Percentiles rank a stretch among this genome's conserved stretches.
These are phyloP conservation scores for Mortierella hygrophila DNA, from an alignment of 192 early-diverging fungal genomes.

Conservation along the genomic window DNA sequence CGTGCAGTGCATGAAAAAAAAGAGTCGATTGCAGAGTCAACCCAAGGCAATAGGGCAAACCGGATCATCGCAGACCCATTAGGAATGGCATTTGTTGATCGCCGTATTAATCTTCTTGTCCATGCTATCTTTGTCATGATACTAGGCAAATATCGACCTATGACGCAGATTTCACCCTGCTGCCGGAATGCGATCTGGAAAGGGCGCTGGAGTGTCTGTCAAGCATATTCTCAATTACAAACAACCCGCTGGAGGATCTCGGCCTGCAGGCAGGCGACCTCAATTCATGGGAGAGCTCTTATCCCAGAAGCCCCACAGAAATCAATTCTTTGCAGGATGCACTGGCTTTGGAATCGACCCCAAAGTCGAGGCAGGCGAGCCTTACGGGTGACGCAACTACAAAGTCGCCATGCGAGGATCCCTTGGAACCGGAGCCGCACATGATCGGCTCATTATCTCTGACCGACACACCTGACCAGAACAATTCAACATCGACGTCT, in stretches of 20 bases:
- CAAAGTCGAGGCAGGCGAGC: constrained; percentile 25
- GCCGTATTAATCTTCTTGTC: neutral
- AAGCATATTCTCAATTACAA: constrained; percentile 31
- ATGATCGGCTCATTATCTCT: constrained; percentile 18
- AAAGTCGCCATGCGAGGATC: neutral
- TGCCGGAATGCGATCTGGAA: constrained; percentile 51
- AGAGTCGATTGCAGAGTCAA: too few relatives aligned
- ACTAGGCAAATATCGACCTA: constrained; percentile 56
- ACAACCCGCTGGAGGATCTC: constrained; percentile 48
- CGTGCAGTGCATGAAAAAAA: neutral
- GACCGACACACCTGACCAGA: constrained; percentile 1
- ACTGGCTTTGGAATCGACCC: constrained; percentile 17
- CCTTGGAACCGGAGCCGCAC: neutral
- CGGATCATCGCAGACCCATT: neutral
- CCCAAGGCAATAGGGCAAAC: too few relatives aligned
- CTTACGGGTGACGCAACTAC: neutral
- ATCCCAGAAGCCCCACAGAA: constrained; percentile 30
- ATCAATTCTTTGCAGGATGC: constrained; percentile 42
- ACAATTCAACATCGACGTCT: neutral
- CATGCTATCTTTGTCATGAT: neutral
- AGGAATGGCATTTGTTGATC: neutral
- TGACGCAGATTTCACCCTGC: constrained; percentile 50
- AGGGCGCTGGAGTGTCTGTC: constrained; percentile 35
- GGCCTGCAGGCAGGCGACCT: constrained; percentile 29
- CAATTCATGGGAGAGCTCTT: constrained; percentile 33